These are phyloP conservation scores for Cadophora malorum DNA, from an alignment of 2,329 filamentous ascomycete species.

Conservation along the genomic window DNA sequence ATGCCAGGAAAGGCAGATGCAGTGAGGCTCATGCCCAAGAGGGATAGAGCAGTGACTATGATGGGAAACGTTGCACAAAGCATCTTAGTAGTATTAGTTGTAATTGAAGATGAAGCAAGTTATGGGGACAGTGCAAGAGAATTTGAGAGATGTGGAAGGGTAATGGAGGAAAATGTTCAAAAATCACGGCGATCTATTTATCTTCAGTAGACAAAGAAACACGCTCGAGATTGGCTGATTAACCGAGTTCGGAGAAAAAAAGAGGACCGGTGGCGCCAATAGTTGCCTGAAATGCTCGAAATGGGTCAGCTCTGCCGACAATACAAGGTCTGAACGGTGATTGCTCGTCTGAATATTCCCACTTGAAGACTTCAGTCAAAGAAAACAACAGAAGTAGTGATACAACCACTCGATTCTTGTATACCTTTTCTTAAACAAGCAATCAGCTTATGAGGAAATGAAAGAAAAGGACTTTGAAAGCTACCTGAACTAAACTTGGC, in stretches of 20 bases:
- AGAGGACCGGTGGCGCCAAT: not conserved
- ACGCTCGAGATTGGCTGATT: not conserved
- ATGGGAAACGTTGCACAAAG: not conserved
- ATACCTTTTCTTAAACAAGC: not conserved
- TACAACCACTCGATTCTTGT: not conserved
- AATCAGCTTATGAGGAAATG: not conserved
- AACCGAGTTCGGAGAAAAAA: constrained; percentile 1
- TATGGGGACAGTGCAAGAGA: not conserved
- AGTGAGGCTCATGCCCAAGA: not conserved
- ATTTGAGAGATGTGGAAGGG: not conserved
- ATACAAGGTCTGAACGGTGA: not conserved
- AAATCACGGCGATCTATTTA: not conserved
- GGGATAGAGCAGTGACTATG: not conserved
- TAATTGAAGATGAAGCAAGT: too few species aligned
- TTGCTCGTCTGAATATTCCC: constrained; percentile 2
- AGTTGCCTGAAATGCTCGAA: not conserved
- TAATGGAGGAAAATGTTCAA: not conserved
- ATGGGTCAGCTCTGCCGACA: not conserved
- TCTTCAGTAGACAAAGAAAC: not conserved
- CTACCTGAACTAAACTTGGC: not conserved
- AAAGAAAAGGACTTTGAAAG: not conserved
- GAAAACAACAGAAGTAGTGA: not conserved
- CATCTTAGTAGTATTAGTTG: not conserved
- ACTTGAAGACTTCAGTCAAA: not conserved
- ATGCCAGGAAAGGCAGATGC: constrained; percentile 18